Percentiles rank a stretch among this genome's conserved stretches.
Evolutionary conservation across 768 basidiomycete species (phyloP).

Genomic region (Tulasnella sp.): DNA sequence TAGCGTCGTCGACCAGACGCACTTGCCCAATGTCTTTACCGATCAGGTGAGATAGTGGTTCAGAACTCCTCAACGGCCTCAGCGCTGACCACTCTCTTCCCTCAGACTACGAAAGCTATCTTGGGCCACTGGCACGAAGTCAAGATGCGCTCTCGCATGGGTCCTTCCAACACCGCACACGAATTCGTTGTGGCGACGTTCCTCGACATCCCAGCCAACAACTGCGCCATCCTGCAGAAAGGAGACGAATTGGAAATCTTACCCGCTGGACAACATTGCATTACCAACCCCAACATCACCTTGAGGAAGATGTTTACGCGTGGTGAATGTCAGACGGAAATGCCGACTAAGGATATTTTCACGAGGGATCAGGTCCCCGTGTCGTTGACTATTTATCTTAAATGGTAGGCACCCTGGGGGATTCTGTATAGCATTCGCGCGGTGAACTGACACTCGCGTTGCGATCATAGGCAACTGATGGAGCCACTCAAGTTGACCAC

Average conservation of each 20-base stretch:
- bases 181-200: constrained; percentile 76
- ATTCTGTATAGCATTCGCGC: not conserved
- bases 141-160: constrained; percentile 57
- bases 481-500: constrained; percentile 61
- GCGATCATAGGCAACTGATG: constrained; percentile 38
- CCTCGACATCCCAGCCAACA: constrained; percentile 76
- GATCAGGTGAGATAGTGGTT: constrained; percentile 23
- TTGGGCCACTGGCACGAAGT: constrained; percentile 76
- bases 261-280: constrained; percentile 73
- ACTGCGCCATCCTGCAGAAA: constrained; percentile 76
- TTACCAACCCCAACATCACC: constrained; percentile 77
- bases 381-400: constrained; percentile 72
- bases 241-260: constrained; percentile 73
- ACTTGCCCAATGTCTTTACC: constrained; percentile 49
- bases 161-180: constrained; percentile 33
- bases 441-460: not conserved
- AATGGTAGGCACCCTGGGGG: constrained; percentile 52
- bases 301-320: constrained; percentile 71
- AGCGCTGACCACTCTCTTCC: too few species aligned
- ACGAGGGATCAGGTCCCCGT: constrained; percentile 84
- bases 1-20: constrained; percentile 77
- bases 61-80: too few species aligned
- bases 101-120: constrained; percentile 50
- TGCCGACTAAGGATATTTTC: constrained; percentile 70
- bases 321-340: constrained; percentile 62